These are phyloP conservation scores for Erodium trifolium DNA, from an alignment of 441 rosid genomes.

Conservation along the genomic window DNA sequence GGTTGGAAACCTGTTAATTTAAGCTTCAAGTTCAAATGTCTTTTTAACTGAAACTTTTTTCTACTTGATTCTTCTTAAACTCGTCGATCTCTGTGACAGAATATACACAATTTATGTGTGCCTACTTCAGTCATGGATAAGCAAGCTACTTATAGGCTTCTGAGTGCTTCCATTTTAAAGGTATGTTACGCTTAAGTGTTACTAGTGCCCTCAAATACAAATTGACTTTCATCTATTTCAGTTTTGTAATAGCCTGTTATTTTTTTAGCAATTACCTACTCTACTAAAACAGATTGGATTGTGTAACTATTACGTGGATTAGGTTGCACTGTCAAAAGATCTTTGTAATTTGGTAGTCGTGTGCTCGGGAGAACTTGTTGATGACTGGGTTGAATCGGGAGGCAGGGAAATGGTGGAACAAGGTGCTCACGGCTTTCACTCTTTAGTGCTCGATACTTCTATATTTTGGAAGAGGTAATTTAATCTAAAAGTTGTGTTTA, in stretches of 20 bases:
- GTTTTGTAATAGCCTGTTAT: constrained; percentile 4
- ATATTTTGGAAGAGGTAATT: constrained; percentile 71
- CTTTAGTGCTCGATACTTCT: constrained; percentile 69
- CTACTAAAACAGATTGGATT: constrained; percentile 19
- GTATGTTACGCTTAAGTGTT: constrained; percentile 25
- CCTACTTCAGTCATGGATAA: constrained; percentile 23
- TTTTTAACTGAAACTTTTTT: constrained; percentile 9
- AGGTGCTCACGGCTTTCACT: constrained; percentile 49
- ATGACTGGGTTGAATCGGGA: constrained; percentile 31
- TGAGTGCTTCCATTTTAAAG: constrained; percentile 58
- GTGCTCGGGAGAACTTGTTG: constrained; percentile 66
- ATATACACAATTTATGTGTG: constrained; percentile 52
- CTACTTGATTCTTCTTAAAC: constrained; percentile 15
- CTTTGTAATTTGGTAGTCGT: constrained; percentile 65
- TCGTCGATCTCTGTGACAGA: constrained; percentile 40
- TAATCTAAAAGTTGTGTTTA: constrained; percentile 17
- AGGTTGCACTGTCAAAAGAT: constrained; percentile 87
- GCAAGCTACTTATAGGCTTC: constrained; percentile 34
- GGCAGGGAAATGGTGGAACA: constrained; percentile 28
- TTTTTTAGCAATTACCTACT: not conserved
- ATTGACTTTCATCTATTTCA: not conserved
- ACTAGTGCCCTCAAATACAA: not conserved
- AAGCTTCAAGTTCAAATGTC: not conserved
- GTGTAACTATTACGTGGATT: constrained; percentile 19
- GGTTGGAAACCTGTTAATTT: not conserved